Evolutionary conservation across 2,329 filamentous ascomycete genomes (phyloP).

Genomic region (Pseudogymnoascus sp.): DNA sequence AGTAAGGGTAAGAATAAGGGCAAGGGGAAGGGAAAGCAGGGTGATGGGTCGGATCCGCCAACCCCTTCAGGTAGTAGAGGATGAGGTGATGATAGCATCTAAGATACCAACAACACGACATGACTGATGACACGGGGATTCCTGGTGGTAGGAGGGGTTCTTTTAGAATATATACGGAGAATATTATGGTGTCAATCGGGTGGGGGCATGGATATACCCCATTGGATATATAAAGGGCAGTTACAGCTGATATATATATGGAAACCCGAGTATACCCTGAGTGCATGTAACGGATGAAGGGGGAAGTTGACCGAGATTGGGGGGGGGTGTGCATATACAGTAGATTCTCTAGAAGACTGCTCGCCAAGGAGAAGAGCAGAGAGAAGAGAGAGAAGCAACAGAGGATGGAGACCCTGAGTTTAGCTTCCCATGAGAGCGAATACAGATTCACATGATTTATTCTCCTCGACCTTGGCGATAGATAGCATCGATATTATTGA

Average conservation of each 20-base stretch:
- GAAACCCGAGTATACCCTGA: not conserved
- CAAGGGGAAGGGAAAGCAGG: not conserved
- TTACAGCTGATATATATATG: not conserved
- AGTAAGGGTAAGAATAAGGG: constrained; percentile 12
- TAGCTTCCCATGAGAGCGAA: not conserved
- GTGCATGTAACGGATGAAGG: no score
- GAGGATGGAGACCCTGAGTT: not conserved
- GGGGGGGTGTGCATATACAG: no score
- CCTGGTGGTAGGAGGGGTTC: not conserved
- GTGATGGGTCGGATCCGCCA: not conserved
- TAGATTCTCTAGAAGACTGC: no score
- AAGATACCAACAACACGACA: not conserved
- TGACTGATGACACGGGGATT: not conserved
- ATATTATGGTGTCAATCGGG: no score
- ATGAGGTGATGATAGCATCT: not conserved
- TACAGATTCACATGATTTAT: not conserved
- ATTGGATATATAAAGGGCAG: not conserved
- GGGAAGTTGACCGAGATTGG: no score
- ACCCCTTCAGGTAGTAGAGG: not conserved
- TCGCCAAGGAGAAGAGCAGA: no score
- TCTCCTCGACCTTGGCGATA: no score
- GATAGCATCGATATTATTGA: not conserved
- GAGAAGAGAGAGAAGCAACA: no score
- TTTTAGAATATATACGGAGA: not conserved
- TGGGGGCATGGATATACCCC: not conserved